Evolutionary conservation across 208 protist genomes (phyloP).

Genomic region (Trypanosoma vivax): DNA sequence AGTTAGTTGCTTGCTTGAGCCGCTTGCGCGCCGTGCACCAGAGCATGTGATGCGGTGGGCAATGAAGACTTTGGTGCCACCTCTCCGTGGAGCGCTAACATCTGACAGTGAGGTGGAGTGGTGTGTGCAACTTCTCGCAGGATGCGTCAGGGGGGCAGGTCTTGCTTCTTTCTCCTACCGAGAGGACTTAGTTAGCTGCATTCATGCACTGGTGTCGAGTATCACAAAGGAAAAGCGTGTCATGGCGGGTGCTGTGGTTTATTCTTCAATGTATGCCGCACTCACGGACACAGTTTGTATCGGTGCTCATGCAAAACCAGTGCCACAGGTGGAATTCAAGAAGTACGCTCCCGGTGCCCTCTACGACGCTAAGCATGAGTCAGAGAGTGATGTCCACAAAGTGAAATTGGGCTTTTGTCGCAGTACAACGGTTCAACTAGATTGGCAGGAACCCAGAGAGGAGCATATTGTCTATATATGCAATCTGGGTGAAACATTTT

Average conservation of each 20-base stretch:
- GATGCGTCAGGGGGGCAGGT: conserved; percentile 29
- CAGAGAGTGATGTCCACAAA: not conserved
- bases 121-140: conserved; percentile 33
- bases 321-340: not conserved
- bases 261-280: conserved; percentile 13
- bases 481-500: conserved; percentile 18
- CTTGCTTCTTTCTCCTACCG: conserved; percentile 14
- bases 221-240: conserved; percentile 12
- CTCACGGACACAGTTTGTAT: conserved; percentile 14
- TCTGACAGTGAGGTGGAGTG: conserved; percentile 27
- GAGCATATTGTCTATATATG: conserved; percentile 16
- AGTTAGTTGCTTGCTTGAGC: conserved; percentile 25
- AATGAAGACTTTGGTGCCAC: conserved; percentile 23
- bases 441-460: conserved; percentile 18
- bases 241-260: conserved; percentile 10
- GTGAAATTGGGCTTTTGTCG: conserved; percentile 24
- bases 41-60: conserved; percentile 32
- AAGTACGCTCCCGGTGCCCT: not conserved
- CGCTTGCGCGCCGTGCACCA: conserved; percentile 25
- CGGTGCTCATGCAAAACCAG: conserved; percentile 1
- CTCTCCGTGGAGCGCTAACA: conserved; percentile 17
- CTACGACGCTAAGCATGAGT: not conserved
- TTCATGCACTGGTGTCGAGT: conserved; percentile 12
- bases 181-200: conserved; percentile 20
- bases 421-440: conserved; percentile 16